Percentiles rank a stretch among this genome's conserved stretches.
phyloP scores from a whole-genome alignment of 2,329 filamentous ascomycete species.

The Colletotrichum gloeosporioides region DNA sequence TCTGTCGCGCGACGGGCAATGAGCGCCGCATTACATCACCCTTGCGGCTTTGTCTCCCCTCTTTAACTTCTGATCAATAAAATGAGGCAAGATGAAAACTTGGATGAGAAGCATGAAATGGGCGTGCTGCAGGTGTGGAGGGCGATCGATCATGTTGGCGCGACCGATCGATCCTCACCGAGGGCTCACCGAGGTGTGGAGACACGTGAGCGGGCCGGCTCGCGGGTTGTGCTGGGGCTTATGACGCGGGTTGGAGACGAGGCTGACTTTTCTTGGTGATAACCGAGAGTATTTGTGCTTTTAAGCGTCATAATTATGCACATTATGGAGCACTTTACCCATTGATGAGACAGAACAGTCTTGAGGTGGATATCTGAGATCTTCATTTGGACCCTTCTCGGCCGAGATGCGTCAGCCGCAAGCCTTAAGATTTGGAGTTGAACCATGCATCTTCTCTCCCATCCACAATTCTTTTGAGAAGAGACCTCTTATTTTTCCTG shows the following conservation, averaged over 20 bases:
- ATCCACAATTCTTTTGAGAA: too few species aligned
- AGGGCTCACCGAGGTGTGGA: neutral
- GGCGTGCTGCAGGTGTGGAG: neutral
- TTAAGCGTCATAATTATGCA: neutral
- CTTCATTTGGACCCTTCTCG: neutral
- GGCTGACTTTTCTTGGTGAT: neutral
- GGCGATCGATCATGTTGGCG: neutral
- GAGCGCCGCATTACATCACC: slow-evolving; percentile 15
- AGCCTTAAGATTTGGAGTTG: neutral
- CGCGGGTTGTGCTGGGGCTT: neutral
- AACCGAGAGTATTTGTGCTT: fast-evolving
- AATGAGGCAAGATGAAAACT: neutral
- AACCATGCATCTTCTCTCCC: neutral
- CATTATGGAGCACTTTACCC: neutral
- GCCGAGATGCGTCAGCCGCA: neutral
- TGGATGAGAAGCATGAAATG: neutral
- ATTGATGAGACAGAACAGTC: neutral
- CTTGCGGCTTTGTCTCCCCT: neutral
- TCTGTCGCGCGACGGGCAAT: neutral
- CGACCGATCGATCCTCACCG: slow-evolving; percentile 4
- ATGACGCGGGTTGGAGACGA: neutral
- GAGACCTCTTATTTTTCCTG: too few species aligned
- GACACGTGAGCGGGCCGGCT: neutral
- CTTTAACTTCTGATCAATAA: neutral
- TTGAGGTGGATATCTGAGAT: neutral